Evolutionary conservation across 768 basidiomycete species (phyloP), one percentile per base, ranked within the genome.

Genomic region (Nidularia sp.): DNA sequence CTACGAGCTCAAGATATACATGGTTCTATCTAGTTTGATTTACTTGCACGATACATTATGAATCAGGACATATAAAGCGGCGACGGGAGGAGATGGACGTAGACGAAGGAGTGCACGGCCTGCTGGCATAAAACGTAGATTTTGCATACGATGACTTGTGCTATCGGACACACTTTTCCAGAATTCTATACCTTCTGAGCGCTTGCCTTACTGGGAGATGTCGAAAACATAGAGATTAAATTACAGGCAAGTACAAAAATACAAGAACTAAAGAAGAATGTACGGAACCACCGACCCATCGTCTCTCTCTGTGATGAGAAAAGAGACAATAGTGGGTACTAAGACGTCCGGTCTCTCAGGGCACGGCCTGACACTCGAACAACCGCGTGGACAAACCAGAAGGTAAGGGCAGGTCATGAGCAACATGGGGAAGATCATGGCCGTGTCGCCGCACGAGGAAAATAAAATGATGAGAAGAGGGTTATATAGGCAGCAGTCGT

Each of bases 291-390:
- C 89, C 88, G 85, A 87, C 89, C 88, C 89, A 75, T 83, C 85
- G 62, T 68, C 74, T 72, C 76, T 72, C 70, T 76, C 60, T 62
- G 47, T 50, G n/a, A n/a, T 53, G 56, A 53, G 47, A 47, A 58
- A 64, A 68, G 76, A 77, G 70, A 76, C 70, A 80, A 84, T 64
- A 76, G 61, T 70, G 86, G 88, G 89, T 90, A 48, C 88, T 91
- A 60, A 90, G 89, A 90, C 77, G 86, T 85, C 83, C 87, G 68
- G 55, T 87, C 71, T 54, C 58, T 90, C 88, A 78, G 73, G 74
- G 75, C 89, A 86, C 86, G 78, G 77, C 85, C 76, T 89, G 89
- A 91, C 89, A 89, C 89, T 91, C 89, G 66, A 90, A 90, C 87
- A 67, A 76, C 85, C 78, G 81, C 85, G 75, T 87, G 64, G 62